Percentiles rank a stretch among this genome's conserved stretches.
Conservation (phyloP, 2,329 filamentous ascomycete species). For the Coniochaeta sp. region DNA sequence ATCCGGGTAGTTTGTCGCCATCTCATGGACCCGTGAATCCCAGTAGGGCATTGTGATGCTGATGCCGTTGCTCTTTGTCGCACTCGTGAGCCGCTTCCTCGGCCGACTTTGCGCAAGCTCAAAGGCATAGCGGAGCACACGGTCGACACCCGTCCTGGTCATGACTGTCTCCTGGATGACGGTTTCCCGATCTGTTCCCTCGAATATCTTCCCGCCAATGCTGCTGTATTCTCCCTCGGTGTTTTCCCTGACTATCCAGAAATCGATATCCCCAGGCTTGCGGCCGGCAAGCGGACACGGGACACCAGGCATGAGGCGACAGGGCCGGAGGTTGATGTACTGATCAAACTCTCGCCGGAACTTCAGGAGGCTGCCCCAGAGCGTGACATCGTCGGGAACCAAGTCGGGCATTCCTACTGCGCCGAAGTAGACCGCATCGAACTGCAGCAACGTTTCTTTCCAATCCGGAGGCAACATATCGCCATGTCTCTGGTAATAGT, state of each 20-base stretch:
- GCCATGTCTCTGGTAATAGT: slow-evolving; percentile 42
- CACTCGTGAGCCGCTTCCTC: slow-evolving; percentile 50
- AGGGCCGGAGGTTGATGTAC: slow-evolving; percentile 62
- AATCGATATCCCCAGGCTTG: slow-evolving; percentile 52
- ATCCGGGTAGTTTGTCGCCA: slow-evolving; percentile 46
- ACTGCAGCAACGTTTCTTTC: slow-evolving; percentile 46
- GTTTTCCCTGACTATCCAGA: slow-evolving; percentile 59
- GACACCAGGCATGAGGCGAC: slow-evolving; percentile 53
- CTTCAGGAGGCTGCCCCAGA: slow-evolving; percentile 60
- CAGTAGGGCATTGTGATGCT: slow-evolving; percentile 59
- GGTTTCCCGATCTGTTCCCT: slow-evolving; percentile 48
- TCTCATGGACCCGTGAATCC: slow-evolving; percentile 49
- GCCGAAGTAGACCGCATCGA: slow-evolving; percentile 62
- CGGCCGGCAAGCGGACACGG: slow-evolving; percentile 46
- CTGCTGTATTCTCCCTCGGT: slow-evolving; percentile 58
- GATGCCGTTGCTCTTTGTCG: slow-evolving; percentile 59
- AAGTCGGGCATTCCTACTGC: slow-evolving; percentile 49
- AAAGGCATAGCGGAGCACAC: slow-evolving; percentile 54
- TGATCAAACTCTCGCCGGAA: slow-evolving; percentile 62
- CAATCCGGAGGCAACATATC: slow-evolving; percentile 34
- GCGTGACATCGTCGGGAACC: slow-evolving; percentile 59
- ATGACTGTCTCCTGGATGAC: slow-evolving; percentile 56
- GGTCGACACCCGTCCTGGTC: slow-evolving; percentile 48
- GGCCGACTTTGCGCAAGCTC: slow-evolving; percentile 48
- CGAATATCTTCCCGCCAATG: slow-evolving; percentile 53